Base-by-base conservation (phyloP, 768 basidiomycete genomes). In the Tremella mesenterica region DNA sequence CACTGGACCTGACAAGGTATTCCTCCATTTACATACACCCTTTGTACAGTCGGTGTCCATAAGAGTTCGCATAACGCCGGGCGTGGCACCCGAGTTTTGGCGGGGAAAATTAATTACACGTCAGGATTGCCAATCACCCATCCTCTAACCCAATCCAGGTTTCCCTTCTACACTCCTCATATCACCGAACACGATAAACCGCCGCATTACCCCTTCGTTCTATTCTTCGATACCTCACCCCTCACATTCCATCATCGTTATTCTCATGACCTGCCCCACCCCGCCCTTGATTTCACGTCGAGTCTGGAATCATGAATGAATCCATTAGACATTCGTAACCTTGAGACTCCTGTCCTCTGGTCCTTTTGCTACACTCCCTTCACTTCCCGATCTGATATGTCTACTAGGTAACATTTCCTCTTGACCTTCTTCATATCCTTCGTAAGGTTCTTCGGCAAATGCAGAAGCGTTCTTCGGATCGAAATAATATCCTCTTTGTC, bases 361-460 rank as follows among this genome's bases (percentile, higher is more conserved):
- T 13, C 30, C 57, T 13, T 54, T 23, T 5, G 61, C 59, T 20
- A 68, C 59, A 45, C 63, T 64, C 4, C 66, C 66, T 46, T 60
- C 61, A 27, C 62, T 64, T 43, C 53, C 66, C 30, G 54, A 28
- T 30, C 58, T 51, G 44, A 50, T 48, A 38, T 57, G 56, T 26
- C 34, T 20, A 52, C 27, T 31, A 18, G 55, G 51, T 18, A 48
- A 38, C 27, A 26, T 50, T 20, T 53, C 46, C 6, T 57, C 45
- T 48, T 18, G 29, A 23, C 29, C 23, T n/a, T 59, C 50, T 21
- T 64, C 62, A 48, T 64, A 64, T 13, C 59, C 58, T 4, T 55
- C 63, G 45, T 63, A 63, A 10, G 58, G 33, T 38, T 64, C 63
- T n/a, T 65, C 63, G 4, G 61, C 65, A 36, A 43, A 62, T n/a